Conservation (phyloP, 1,284 basidiomycete genomes). For the Sporisorium exsertum region DNA sequence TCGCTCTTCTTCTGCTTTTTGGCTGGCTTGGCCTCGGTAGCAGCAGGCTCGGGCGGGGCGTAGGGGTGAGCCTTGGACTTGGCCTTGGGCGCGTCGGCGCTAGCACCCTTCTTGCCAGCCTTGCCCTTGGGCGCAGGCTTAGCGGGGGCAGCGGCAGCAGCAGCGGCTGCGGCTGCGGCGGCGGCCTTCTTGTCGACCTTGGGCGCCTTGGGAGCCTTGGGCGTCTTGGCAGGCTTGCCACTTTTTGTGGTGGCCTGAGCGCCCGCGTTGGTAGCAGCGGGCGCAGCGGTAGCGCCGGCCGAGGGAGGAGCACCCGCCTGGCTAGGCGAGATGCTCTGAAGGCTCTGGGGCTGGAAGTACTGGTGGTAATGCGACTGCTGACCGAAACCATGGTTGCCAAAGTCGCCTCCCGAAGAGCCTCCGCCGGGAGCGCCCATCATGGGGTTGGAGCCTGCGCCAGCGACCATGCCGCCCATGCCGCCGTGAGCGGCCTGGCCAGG, state of each 20-base stretch:
- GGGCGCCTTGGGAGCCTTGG: constrained; percentile 41
- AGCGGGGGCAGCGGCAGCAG: constrained; percentile 27
- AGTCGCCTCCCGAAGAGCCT: constrained; percentile 35
- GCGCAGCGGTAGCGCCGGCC: constrained; percentile 23
- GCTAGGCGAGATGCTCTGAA: constrained; percentile 51
- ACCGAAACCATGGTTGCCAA: constrained; percentile 49
- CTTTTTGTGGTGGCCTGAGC: constrained; percentile 33
- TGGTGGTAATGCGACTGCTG: constrained; percentile 53
- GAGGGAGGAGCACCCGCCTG: constrained; percentile 48
- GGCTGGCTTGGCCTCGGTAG: constrained; percentile 38
- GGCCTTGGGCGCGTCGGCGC: constrained; percentile 44
- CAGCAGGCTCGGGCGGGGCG: constrained; percentile 35
- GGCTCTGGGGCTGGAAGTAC: constrained; percentile 52
- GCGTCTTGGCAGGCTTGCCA: constrained; percentile 35
- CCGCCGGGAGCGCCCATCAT: constrained; percentile 55
- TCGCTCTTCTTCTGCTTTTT: constrained; percentile 55
- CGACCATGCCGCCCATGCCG: constrained; percentile 53
- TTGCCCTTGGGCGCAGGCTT: constrained; percentile 45
- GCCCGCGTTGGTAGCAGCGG: constrained; percentile 23
- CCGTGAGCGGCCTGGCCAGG: constrained; percentile 51
- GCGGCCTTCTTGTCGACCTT: constrained; percentile 43
- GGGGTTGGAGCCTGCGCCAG: constrained; percentile 49
- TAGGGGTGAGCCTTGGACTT: constrained; percentile 49
- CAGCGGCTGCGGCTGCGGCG: constrained; percentile 27
- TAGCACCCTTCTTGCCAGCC: constrained; percentile 48